Evolutionary conservation across 2,329 filamentous ascomycete genomes (phyloP).

Genomic region (Simplicillium sp.): DNA sequence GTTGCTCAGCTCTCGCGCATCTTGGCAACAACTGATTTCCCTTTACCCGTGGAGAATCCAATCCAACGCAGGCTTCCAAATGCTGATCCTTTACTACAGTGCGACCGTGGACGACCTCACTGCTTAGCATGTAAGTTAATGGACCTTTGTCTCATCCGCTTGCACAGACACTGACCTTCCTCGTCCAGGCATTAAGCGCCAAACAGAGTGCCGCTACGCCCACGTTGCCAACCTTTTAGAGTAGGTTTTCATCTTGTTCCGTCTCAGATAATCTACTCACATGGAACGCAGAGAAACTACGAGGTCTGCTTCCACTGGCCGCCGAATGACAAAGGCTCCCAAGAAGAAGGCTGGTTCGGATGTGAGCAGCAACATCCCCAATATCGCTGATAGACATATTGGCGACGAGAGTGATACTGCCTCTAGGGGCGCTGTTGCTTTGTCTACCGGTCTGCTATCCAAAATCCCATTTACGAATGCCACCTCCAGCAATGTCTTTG

Average conservation of each 20-base stretch:
- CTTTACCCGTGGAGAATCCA: not conserved
- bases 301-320: constrained; percentile 40
- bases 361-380: constrained; percentile 35
- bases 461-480: constrained; percentile 64
- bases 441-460: constrained; percentile 55
- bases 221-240: constrained; percentile 69
- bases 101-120: constrained; percentile 63
- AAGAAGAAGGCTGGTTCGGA: constrained; percentile 38
- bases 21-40: no score
- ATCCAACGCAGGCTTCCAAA: not conserved
- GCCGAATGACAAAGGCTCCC: constrained; percentile 47
- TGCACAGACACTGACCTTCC: constrained; percentile 13
- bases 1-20: no score
- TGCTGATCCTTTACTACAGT: constrained; percentile 34
- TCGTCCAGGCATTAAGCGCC: constrained; percentile 59
- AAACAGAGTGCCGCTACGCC: constrained; percentile 67
- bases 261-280: constrained; percentile 3
- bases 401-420: constrained; percentile 31
- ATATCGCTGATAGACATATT: constrained; percentile 45
- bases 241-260: constrained; percentile 32
- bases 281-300: constrained; percentile 41
- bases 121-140: constrained; percentile 55
- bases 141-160: constrained; percentile 1
- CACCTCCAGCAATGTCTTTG: constrained; percentile 68
- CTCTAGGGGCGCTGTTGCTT: constrained; percentile 41